Base-by-base conservation (phyloP, 1,284 basidiomycete genomes). In the Puccinia brachypodii region DNA sequence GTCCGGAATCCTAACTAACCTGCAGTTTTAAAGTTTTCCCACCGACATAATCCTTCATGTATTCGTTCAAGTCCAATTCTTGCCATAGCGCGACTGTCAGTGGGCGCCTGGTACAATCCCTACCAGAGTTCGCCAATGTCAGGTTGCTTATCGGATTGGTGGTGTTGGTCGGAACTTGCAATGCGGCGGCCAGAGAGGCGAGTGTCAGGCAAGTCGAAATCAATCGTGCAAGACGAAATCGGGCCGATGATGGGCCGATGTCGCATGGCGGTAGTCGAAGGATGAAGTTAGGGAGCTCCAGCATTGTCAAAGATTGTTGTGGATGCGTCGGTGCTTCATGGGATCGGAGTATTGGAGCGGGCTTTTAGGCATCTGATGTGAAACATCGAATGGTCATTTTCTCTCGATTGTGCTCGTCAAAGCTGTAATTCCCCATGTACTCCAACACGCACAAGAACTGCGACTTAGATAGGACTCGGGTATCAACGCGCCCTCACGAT, bases 11-110 rank as follows among this genome's bases (percentile, higher is more conserved):
- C 14, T 44, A 6, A 75, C 73, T 64, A 2, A 76, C 72, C 44
- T 40, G 31, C 44, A 81, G 36, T 4, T 58, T 60, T 9, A 81
- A 62, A 40, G 71, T 75, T 28, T 69, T 64, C 28, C 80, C 80
- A 25, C 73, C 80, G 3, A 28, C 31, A 44, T 75, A 81, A 56
- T 53, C 40, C 38, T 50, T 66, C 60, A 81, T 66, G 33, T 75
- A 81, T 36, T 66, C 44, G 22, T 81, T 38, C 36, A 81, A 56
- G 22, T 81, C 60, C 22, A 81, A 36, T n/a, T 68, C 50, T 42
- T 75, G 62, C 80, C 80, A 81, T 50, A 74, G 40, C 22, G 38
- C 40, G 33, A 25, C 33, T 19, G 69, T 50, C 14, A 72, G 69
- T 3, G 69, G 69, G 16, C 33, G 69, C 42, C 44, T 31, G 44